These are phyloP conservation scores for Lichtheimia hyalospora DNA, from an alignment of 371 early-diverging fungal species.

Conservation along the genomic window DNA sequence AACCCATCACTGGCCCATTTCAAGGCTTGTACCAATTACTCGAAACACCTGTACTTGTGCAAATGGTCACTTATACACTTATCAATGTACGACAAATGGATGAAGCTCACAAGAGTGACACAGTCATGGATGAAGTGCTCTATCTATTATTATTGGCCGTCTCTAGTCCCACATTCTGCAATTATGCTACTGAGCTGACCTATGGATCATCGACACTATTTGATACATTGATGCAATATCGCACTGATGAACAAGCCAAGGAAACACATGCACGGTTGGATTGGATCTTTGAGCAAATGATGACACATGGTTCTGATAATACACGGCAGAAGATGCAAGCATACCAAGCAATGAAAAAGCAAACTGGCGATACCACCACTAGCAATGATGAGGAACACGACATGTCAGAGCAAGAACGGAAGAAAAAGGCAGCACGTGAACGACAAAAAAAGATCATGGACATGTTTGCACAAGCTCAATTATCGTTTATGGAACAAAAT, in stretches of 20 bases:
- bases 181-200: constrained; percentile 3
- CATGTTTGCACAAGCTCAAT: constrained; percentile 86
- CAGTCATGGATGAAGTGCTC: constrained; percentile 73
- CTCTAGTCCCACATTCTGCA: constrained; percentile 45
- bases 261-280: constrained; percentile 32
- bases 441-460: constrained; percentile 88
- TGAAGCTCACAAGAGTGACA: constrained; percentile 64
- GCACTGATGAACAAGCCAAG: constrained; percentile 32
- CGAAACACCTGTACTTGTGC: constrained; percentile 66
- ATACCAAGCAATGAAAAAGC: not conserved
- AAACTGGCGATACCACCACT: not conserved
- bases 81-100: constrained; percentile 67
- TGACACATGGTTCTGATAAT: not conserved
- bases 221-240: constrained; percentile 28
- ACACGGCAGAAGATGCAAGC: not conserved
- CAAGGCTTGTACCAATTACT: constrained; percentile 60
- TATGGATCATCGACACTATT: constrained; percentile 24
- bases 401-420: constrained; percentile 66
- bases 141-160: constrained; percentile 62
- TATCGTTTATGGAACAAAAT: constrained; percentile 83
- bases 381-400: constrained; percentile 5
- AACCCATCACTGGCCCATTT: constrained; percentile 69
- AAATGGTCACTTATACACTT: constrained; percentile 76
- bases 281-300: constrained; percentile 30
- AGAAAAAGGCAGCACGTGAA: constrained; percentile 80